Evolutionary conservation across 495 filamentous ascomycete genomes (phyloP), one percentile per base, ranked within the genome.

Genomic region (Penicillium atrosanguineum): DNA sequence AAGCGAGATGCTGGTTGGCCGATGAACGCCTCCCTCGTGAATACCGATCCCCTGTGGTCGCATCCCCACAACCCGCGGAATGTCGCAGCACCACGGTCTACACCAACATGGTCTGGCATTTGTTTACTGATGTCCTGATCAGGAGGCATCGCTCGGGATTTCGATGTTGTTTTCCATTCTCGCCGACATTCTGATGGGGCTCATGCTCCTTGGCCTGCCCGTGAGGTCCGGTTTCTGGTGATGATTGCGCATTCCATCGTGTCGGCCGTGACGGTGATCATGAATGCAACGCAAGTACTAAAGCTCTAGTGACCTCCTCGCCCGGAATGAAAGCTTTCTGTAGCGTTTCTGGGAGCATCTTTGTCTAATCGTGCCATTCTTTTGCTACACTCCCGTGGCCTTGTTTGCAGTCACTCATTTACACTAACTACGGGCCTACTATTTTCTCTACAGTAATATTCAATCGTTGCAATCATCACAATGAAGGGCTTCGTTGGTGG

Each of bases 401-500:
- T 60, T 16, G 48, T 46, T 53, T 59, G 36, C 46, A 59, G 67
- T 68, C 67, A 47, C 58, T 72, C 67, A 50, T 71, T 69, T 55
- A 46, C 50, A 21, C 46, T 31, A 46, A 42, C 50, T 16, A 46
- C 38, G 19, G 45, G 49, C 39, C 36, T 53, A 44, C 51, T 43
- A 34, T 44, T 36, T 53, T 12, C 48, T 57, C 38, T 40, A 42
- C 40, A 56, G 55, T 61, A 63, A 53, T 48, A 54, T 46, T 50
- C 36, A 21, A 28, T 21, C 14, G 12, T 34, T 12, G n/a, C 19
- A 40, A 34, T 34, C 44, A 46, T 44, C 46, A 61, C 7, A 19
- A 76, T 76, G 73, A 76, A 76, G 65, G 70, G 70, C 42, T 63
- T 76, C 46, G 59, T 71, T 29, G 64, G 59, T 29, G 70, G 69